A percentile compares a stretch with the other conserved stretches of the same genome.
These are phyloP conservation scores for Candida sp. DNA, from an alignment of 1,139 yeast genomes.

Conservation along the genomic window DNA sequence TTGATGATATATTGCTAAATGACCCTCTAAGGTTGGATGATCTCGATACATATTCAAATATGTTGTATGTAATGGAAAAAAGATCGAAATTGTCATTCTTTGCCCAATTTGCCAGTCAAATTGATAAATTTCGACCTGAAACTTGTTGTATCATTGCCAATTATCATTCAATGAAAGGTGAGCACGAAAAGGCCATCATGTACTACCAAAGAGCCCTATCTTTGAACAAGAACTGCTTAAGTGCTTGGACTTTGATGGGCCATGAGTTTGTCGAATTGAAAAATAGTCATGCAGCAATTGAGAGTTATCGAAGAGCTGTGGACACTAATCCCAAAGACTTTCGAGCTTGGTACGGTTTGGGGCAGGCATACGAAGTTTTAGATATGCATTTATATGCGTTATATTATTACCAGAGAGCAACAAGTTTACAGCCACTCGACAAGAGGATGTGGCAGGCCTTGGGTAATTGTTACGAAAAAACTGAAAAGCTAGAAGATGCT, in stretches of 20 bases:
- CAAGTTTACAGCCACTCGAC: constrained; percentile 84
- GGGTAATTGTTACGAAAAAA: constrained; percentile 84
- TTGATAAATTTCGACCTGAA: constrained; percentile 90
- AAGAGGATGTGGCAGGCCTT: constrained; percentile 97
- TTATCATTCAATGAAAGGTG: constrained; percentile 87
- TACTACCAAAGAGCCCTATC: constrained; percentile 89
- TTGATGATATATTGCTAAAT: constrained; percentile 67
- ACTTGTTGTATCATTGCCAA: constrained; percentile 95
- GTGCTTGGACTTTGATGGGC: constrained; percentile 99
- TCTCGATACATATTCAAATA: constrained; percentile 87
- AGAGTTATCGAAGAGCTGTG: constrained; percentile 90
- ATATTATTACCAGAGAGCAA: constrained; percentile 90
- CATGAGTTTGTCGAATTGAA: constrained; percentile 97
- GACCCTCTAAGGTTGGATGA: constrained; percentile 92
- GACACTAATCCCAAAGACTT: constrained; percentile 87
- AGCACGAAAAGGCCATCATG: constrained; percentile 93
- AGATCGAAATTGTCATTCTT: constrained; percentile 77
- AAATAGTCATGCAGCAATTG: constrained; percentile 97
- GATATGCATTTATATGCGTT: constrained; percentile 94
- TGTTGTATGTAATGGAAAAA: constrained; percentile 92
- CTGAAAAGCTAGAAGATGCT: constrained; percentile 66
- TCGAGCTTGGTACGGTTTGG: constrained; percentile 98
- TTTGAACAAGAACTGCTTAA: constrained; percentile 72
- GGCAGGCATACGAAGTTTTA: constrained; percentile 95
- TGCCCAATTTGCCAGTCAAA: constrained; percentile 80